Evolutionary conservation across 352 stramenopile species (phyloP), one percentile per base, ranked within the genome.

Genomic region (Pythium oligandrum): DNA sequence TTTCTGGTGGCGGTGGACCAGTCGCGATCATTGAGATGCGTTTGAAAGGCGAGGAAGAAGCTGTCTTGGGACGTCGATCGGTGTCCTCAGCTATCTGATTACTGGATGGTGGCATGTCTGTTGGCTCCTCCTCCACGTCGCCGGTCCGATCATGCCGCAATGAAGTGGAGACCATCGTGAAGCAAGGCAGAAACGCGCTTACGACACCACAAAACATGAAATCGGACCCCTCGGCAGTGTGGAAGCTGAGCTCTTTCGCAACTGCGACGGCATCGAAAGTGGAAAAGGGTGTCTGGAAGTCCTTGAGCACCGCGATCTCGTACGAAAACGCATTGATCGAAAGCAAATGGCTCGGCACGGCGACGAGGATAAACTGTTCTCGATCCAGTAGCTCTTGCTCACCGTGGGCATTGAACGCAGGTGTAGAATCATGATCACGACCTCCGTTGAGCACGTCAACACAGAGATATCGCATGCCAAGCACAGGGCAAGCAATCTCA

Each of bases 251-350:
- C 3, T 90, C 71, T 44, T 79, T 82, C 3, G 78, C 81, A 6
- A 88, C 61, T 4, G 66, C 61, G 31, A 90, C 61, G 8, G 63
- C 58, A 17, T 73, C 46, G 3, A 66, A 10, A 1, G 50, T 40
- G 2, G 31, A 44, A 3, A 53, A 34, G 4, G 31, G 56, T 38
- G 44, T 39, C 48, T 90, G 79, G 31, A 90, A 81, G 39, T 86
- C 69, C 32, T 80, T 64, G 26, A 88, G 53, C 11, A 87, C 57
- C 2, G 44, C 51, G 17, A 88, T 62, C 34, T 93, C 62, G 53
- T 85, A 82, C 34, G 82, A 90, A 42, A 88, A 75, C 17, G 78
- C 82, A 43, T 90, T 90, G 39, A 90, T 61, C 1, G 52, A 55
- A 2, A 93, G 9, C 37, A 85, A 57, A 36, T 80, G 73, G 9